These are phyloP conservation scores for Citrullus mucosospermus DNA, from an alignment of 306 rosid species.

Conservation along the genomic window DNA sequence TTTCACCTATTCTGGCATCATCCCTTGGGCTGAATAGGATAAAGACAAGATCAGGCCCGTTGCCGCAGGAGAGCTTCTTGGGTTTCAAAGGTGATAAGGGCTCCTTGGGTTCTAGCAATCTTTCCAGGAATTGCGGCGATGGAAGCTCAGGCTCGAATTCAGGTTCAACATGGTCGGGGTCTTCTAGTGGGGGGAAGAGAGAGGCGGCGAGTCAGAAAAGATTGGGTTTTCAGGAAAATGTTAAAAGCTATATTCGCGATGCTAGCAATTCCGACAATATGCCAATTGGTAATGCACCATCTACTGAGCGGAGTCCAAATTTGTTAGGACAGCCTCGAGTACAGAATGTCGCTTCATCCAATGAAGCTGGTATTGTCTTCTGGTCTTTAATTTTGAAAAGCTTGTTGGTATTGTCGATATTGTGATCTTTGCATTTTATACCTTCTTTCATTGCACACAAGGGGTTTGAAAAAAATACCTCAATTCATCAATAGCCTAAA, in stretches of 20 bases:
- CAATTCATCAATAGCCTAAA: too few species aligned
- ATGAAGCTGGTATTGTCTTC: constrained; percentile 42
- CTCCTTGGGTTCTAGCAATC: constrained; percentile 49
- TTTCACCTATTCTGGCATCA: constrained; percentile 88
- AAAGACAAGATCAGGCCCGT: constrained; percentile 96
- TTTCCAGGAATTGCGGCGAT: constrained; percentile 34
- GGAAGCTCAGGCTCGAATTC: constrained; percentile 12
- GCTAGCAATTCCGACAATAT: constrained; percentile 42
- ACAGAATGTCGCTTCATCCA: constrained; percentile 55
- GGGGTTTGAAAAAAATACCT: too few species aligned
- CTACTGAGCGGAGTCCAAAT: constrained; percentile 57
- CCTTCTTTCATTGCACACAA: background rate
- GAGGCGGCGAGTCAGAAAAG: constrained; percentile 24
- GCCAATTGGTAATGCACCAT: constrained; percentile 39
- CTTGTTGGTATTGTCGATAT: background rate
- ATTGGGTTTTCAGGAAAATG: constrained; percentile 40
- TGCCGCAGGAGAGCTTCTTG: constrained; percentile 96
- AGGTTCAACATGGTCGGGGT: constrained; percentile 9
- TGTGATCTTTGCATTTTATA: background rate
- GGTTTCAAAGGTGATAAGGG: constrained; percentile 65
- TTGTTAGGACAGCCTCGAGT: constrained; percentile 44
- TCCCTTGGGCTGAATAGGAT: constrained; percentile 80
- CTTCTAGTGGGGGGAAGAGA: constrained; percentile 34
- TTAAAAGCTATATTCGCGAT: constrained; percentile 32
- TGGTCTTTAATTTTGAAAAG: background rate